These are phyloP conservation scores for Esteya vermicola DNA, from an alignment of 2,329 filamentous ascomycete species.

Conservation along the genomic window DNA sequence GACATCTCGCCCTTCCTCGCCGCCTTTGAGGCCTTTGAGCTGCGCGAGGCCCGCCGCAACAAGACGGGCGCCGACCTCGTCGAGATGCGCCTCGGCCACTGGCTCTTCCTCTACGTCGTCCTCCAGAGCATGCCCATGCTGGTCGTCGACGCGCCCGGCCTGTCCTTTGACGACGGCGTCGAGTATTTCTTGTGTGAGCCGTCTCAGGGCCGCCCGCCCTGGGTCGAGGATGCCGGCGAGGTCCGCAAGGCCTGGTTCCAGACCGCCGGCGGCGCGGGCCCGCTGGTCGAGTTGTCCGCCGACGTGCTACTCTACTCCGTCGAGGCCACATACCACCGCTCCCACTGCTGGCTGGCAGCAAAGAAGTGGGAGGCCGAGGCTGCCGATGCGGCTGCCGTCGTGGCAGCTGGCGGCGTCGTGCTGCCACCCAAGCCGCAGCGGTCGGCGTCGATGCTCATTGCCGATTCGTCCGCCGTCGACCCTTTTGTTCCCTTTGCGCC, in stretches of 20 bases:
- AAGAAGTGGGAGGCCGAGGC: constrained; percentile 25
- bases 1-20: constrained; percentile 48
- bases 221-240: constrained; percentile 51
- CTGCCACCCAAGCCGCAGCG: too few species aligned
- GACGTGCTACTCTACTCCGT: constrained; percentile 48
- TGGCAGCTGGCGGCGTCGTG: not conserved
- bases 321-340: constrained; percentile 44
- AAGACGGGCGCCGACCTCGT: constrained; percentile 51
- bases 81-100: constrained; percentile 61
- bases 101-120: constrained; percentile 69
- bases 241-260: constrained; percentile 62
- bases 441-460: too few species aligned
- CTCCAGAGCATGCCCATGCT: constrained; percentile 67
- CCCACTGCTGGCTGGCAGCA: constrained; percentile 40
- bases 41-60: constrained; percentile 45
- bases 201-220: constrained; percentile 57
- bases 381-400: not conserved
- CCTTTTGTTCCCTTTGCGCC: too few species aligned
- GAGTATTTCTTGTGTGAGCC: constrained; percentile 75
- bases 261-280: constrained; percentile 46
- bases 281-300: constrained; percentile 42
- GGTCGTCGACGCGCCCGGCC: constrained; percentile 58
- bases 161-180: constrained; percentile 54
- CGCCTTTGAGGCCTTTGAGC: constrained; percentile 58
- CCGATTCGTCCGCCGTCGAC: too few species aligned